Conservation (phyloP, 371 early-diverging fungal species). For the Rhizopus delemar region DNA sequence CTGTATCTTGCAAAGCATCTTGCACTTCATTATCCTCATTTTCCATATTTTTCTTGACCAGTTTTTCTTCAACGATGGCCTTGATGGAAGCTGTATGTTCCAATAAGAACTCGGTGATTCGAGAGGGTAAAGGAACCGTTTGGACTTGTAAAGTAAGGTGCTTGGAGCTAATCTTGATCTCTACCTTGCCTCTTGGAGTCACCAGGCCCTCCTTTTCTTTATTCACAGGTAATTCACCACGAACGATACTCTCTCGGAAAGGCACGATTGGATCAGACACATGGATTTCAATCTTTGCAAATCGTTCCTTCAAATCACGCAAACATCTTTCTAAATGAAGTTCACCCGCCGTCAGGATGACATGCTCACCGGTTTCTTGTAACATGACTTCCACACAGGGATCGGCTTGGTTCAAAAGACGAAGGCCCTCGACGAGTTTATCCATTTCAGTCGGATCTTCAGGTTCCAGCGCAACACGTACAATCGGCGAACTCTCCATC, state of each 20-base stretch:
- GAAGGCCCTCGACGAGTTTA: constrained; percentile 84
- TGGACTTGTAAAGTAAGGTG: constrained; percentile 72
- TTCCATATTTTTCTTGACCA: constrained; percentile 29
- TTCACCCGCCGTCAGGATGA: constrained; percentile 95
- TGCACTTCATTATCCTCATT: constrained; percentile 11
- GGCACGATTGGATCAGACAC: constrained; percentile 96
- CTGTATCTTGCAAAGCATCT: constrained; percentile 10
- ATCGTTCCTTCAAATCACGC: constrained; percentile 91
- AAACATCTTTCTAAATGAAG: constrained; percentile 95
- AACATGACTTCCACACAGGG: constrained; percentile 86
- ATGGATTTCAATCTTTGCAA: constrained; percentile 90
- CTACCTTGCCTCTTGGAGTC: constrained; percentile 64
- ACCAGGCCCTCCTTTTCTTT: constrained; percentile 49
- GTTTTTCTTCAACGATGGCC: constrained; percentile 54
- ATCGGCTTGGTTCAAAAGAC: constrained; percentile 90
- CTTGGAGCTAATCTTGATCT: constrained; percentile 64
- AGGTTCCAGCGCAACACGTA: constrained; percentile 96
- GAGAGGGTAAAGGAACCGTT: constrained; percentile 79
- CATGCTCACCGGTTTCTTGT: constrained; percentile 96
- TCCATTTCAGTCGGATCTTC: constrained; percentile 83
- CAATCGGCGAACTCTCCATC: constrained; percentile 77
- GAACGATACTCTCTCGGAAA: constrained; percentile 91
- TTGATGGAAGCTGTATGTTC: constrained; percentile 66
- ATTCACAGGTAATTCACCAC: constrained; percentile 37
- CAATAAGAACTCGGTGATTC: constrained; percentile 63